Conservation (phyloP, 164 flowering plant genomes). For the Euptelea pleiosperma region DNA sequence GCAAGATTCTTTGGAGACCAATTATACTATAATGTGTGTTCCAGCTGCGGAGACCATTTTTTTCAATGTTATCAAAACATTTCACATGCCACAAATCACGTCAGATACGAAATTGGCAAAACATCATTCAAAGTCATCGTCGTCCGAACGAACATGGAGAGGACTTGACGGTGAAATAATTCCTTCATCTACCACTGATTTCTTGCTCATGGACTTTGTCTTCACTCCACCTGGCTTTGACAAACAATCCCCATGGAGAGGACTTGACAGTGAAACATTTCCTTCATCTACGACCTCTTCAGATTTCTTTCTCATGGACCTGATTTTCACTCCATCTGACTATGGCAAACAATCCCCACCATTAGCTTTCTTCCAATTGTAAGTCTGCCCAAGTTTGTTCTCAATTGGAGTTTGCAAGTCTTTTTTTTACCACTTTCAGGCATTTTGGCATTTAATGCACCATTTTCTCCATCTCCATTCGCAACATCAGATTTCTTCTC, state of each 20-base stretch:
- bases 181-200: constrained; percentile 7
- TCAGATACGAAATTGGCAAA: neutral
- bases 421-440: neutral
- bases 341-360: neutral
- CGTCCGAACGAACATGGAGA: constrained; percentile 14
- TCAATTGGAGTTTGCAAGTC: neutral
- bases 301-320: neutral
- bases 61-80: neutral
- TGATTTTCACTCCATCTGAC: neutral
- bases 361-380: neutral
- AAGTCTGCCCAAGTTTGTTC: neutral
- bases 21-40: too few relatives aligned
- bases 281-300: constrained; percentile 3
- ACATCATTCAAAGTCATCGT: constrained; percentile 12
- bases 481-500: too few relatives aligned
- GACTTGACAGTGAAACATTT: constrained; percentile 21
- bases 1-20: too few relatives aligned
- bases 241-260: constrained; percentile 8
- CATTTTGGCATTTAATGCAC: neutral
- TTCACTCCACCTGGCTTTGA: neutral
- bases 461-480: too few relatives aligned
- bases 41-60: too few relatives aligned
- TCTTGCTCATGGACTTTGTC: too few relatives aligned
- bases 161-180: constrained; percentile 23
- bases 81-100: neutral